Percentiles rank a stretch among this genome's conserved stretches.
Evolutionary conservation across 2,329 filamentous ascomycete species (phyloP).

Genomic region (Simplicillium sp.): DNA sequence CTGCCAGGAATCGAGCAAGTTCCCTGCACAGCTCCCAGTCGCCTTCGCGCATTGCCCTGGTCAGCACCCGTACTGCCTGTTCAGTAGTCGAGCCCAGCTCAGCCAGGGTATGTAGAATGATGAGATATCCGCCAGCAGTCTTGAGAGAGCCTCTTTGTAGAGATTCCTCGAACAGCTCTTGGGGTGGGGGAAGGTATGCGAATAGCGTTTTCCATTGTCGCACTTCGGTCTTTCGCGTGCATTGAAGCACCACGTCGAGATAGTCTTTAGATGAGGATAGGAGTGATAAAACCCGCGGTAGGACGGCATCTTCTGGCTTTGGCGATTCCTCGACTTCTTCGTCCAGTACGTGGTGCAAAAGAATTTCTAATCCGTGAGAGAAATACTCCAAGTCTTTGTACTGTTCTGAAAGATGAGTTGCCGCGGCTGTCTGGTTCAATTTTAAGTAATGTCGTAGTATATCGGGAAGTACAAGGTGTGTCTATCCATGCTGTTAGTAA

Average conservation of each 20-base stretch:
- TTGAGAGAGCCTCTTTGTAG: conserved; percentile 78
- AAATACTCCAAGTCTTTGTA: conserved; percentile 89
- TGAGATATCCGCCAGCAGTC: conserved; percentile 91
- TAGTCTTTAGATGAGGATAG: conserved; percentile 73
- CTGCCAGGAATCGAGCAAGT: conserved; percentile 86
- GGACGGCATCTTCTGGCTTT: conserved; percentile 50
- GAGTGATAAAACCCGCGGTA: conserved; percentile 54
- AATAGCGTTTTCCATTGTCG: conserved; percentile 94
- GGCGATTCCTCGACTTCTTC: conserved; percentile 76
- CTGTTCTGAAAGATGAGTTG: conserved; percentile 71
- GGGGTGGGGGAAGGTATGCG: conserved; percentile 78
- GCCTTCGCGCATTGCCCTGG: conserved; percentile 68
- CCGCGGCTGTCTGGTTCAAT: conserved; percentile 68
- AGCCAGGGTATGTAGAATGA: conserved; percentile 79
- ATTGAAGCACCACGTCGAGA: conserved; percentile 91
- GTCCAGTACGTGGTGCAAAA: conserved; percentile 87
- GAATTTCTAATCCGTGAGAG: conserved; percentile 80
- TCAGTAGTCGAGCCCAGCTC: conserved; percentile 61
- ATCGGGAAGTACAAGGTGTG: conserved; percentile 86
- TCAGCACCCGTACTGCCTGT: conserved; percentile 72
- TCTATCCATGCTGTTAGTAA: conserved; percentile 37
- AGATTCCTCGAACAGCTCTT: conserved; percentile 89
- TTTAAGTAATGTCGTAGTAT: conserved; percentile 72
- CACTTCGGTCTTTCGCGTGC: conserved; percentile 92
- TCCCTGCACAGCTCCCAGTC: conserved; percentile 97